A percentile compares a stretch with the other conserved stretches of the same genome.
Evolutionary conservation across 805 yeast species (phyloP).

Genomic region (Wickerhamomyces ciferrii): DNA sequence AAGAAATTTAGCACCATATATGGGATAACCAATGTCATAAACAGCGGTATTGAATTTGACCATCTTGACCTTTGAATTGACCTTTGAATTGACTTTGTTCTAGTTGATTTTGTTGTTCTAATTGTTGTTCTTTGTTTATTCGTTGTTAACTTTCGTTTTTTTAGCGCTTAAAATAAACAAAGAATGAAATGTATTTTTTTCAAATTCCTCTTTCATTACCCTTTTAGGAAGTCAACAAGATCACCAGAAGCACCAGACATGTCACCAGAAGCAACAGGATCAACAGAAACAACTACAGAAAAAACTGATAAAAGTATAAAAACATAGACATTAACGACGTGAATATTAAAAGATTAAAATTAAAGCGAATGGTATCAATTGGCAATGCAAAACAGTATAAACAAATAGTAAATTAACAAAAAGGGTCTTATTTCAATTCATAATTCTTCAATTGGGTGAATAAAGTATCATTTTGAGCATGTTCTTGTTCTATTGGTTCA

Average conservation of each 20-base stretch:
- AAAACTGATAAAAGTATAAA: too few relatives aligned
- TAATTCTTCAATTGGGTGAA: not conserved
- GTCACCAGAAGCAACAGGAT: not conserved
- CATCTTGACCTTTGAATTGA: conserved; percentile 5
- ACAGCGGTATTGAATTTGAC: conserved; percentile 12
- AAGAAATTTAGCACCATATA: conserved; percentile 73
- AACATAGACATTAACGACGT: not conserved
- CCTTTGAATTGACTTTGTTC: too few relatives aligned
- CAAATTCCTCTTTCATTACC: not conserved
- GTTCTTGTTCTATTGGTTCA: not conserved
- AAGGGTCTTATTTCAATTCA: conserved; percentile 1
- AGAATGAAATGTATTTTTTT: too few relatives aligned
- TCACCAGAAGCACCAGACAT: not conserved
- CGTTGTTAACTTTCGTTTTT: not conserved
- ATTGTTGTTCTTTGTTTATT: too few relatives aligned
- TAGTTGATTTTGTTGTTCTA: too few relatives aligned
- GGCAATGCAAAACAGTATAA: not conserved
- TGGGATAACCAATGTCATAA: conserved; percentile 59
- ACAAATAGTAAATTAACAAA: conserved; percentile 1
- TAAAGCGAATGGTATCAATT: not conserved
- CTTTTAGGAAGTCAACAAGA: not conserved
- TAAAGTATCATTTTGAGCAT: not conserved
- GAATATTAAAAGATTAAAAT: too few relatives aligned
- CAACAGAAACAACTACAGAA: too few relatives aligned
- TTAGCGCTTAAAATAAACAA: not conserved